These are phyloP conservation scores for Podospora pseudopauciseta DNA, from an alignment of 495 filamentous ascomycete species.

Conservation along the genomic window DNA sequence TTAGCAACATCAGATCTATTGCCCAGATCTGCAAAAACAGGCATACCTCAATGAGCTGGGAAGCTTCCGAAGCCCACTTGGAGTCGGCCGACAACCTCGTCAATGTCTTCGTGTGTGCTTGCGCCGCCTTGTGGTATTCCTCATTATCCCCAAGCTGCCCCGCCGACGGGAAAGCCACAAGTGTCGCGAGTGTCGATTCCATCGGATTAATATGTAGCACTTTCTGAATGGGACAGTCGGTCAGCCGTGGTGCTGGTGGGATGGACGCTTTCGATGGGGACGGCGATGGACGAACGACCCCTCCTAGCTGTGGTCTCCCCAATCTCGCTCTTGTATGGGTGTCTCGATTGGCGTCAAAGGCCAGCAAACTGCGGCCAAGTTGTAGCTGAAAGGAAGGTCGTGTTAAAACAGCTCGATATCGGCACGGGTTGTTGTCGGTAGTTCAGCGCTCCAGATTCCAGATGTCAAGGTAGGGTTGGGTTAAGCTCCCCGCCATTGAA, in stretches of 20 bases:
- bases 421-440: not conserved
- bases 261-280: not conserved
- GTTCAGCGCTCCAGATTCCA: not conserved
- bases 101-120: constrained; percentile 32
- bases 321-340: not conserved
- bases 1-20: not conserved
- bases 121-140: constrained; percentile 29
- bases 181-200: constrained; percentile 36
- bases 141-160: constrained; percentile 21
- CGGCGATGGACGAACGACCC: not conserved
- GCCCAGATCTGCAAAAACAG: not conserved
- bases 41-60: constrained; percentile 35
- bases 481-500: constrained; percentile 20
- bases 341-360: not conserved
- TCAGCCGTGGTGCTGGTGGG: not conserved
- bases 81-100: constrained; percentile 26
- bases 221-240: not conserved
- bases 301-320: not conserved
- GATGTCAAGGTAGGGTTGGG: not conserved
- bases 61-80: constrained; percentile 18
- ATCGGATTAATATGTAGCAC: constrained; percentile 19
- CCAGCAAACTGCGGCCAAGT: not conserved
- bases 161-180: constrained; percentile 41
- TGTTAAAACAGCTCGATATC: not conserved
- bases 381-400: not conserved